Conservation (phyloP, 2,329 filamentous ascomycete genomes). For the Ophidiomyces ophidiicola region DNA sequence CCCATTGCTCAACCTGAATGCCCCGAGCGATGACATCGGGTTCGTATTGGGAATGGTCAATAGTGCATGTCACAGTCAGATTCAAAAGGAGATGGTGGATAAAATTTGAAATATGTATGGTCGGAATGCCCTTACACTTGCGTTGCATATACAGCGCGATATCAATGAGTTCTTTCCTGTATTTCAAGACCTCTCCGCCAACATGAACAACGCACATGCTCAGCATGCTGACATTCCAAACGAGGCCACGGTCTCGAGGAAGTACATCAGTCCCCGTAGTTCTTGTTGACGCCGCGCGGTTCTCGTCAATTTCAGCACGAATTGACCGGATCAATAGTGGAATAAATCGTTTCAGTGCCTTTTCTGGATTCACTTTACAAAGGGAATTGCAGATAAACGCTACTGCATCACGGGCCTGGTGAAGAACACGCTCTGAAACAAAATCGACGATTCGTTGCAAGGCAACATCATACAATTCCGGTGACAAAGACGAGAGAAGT, state of each 20-base stretch:
- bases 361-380: conserved; percentile 89
- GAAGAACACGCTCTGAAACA: conserved; percentile 84
- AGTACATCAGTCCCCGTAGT: conserved; percentile 89
- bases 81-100: conserved; percentile 94
- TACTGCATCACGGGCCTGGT: conserved; percentile 94
- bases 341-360: conserved; percentile 79
- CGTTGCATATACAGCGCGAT: conserved; percentile 95
- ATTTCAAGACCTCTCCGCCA: conserved; percentile 74
- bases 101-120: conserved; percentile 93
- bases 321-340: conserved; percentile 86
- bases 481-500: conserved; percentile 77
- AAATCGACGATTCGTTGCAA: conserved; percentile 87
- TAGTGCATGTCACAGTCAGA: conserved; percentile 83
- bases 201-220: conserved; percentile 98
- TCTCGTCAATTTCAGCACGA: conserved; percentile 91
- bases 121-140: conserved; percentile 83
- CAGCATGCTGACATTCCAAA: conserved; percentile 94
- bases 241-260: conserved; percentile 78
- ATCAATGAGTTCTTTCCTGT: conserved; percentile 77
- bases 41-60: conserved; percentile 81
- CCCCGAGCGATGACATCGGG: conserved; percentile 59
- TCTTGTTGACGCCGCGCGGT: conserved; percentile 85
- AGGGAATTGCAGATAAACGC: conserved; percentile 95
- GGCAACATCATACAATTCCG: conserved; percentile 83
- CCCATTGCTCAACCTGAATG: conserved; percentile 71